Evolutionary conservation across 495 filamentous ascomycete species (phyloP).

Genomic region (Aspergillus steynii): DNA sequence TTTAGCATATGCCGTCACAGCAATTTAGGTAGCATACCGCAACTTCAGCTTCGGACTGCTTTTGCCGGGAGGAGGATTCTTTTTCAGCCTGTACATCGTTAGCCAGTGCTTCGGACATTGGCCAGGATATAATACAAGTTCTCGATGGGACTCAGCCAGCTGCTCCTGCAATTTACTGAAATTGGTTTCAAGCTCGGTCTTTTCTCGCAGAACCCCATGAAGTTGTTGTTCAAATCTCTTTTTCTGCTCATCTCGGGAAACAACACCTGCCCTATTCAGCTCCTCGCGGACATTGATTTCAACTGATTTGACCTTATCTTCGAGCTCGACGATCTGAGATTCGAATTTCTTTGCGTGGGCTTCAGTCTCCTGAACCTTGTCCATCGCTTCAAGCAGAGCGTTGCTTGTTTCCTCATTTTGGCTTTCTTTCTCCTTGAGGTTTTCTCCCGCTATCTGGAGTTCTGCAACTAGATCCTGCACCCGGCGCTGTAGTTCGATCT

Average conservation of each 20-base stretch:
- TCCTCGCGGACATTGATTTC: constrained; percentile 30
- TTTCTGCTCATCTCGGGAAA: constrained; percentile 21
- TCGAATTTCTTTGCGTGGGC: constrained; percentile 13
- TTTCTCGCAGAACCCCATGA: constrained; percentile 23
- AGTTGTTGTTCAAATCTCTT: constrained; percentile 27
- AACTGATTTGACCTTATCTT: constrained; percentile 18
- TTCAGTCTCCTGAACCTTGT: constrained; percentile 18
- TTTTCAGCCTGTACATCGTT: background rate
- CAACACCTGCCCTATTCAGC: constrained; percentile 20
- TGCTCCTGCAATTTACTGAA: constrained; percentile 15
- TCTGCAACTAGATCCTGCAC: constrained; percentile 23
- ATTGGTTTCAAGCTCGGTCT: constrained; percentile 20
- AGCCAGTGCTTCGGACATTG: too few species aligned
- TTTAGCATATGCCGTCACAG: constrained; percentile 14
- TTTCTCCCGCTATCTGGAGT: constrained; percentile 17
- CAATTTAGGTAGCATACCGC: background rate
- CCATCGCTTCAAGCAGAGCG: constrained; percentile 18
- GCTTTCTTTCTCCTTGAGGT: constrained; percentile 15
- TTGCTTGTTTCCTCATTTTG: constrained; percentile 21
- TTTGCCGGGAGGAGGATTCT: background rate
- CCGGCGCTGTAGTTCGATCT: constrained; percentile 26
- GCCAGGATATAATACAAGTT: constrained; percentile 23
- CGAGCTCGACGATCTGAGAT: constrained; percentile 21
- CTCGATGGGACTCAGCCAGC: constrained; percentile 21
- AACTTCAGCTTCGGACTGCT: background rate